Conservation (phyloP, 2,329 filamentous ascomycete genomes). For the Hirsutella rhossiliensis region DNA sequence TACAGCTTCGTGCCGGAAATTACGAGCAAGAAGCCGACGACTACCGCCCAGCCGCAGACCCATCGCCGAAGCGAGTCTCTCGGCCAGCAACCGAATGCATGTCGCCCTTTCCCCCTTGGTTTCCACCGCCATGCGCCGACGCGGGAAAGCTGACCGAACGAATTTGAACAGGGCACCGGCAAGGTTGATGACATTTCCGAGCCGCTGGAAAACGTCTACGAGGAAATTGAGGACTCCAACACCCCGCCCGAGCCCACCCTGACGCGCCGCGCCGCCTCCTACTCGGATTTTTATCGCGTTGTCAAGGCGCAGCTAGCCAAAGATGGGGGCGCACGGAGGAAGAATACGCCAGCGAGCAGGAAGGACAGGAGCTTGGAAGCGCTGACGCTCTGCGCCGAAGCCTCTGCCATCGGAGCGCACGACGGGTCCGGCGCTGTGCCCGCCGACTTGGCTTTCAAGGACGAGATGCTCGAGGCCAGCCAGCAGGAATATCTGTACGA, state of each 20-base stretch:
- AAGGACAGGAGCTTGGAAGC: constrained; percentile 37
- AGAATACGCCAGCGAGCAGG: constrained; percentile 21
- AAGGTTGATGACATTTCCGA: constrained; percentile 38
- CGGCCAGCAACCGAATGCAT: constrained; percentile 52
- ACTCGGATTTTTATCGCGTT: constrained; percentile 62
- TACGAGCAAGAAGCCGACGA: constrained; percentile 35
- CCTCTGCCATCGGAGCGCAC: constrained; percentile 8
- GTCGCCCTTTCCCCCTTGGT: constrained; percentile 12
- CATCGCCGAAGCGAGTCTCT: constrained; percentile 60
- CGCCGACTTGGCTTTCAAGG: constrained; percentile 33
- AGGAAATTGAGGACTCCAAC: constrained; percentile 41
- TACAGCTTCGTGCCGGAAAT: constrained; percentile 63
- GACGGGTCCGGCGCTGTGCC: constrained; percentile 9
- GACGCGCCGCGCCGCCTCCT: constrained; percentile 56
- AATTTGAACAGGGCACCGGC: constrained; percentile 41
- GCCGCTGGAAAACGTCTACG: constrained; percentile 44
- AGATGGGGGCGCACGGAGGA: constrained; percentile 28
- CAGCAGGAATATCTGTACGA: constrained; percentile 74
- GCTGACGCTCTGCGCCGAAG: constrained; percentile 22
- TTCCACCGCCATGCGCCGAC: constrained; percentile 1
- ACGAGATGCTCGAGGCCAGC: constrained; percentile 65
- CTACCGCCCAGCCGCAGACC: constrained; percentile 20
- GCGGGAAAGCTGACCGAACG: constrained; percentile 11
- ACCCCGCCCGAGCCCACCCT: constrained; percentile 56
- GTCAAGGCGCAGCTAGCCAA: constrained; percentile 44